Evolutionary conservation across 2,329 filamentous ascomycete species (phyloP).

Genomic region (Cordyceps cicadae): DNA sequence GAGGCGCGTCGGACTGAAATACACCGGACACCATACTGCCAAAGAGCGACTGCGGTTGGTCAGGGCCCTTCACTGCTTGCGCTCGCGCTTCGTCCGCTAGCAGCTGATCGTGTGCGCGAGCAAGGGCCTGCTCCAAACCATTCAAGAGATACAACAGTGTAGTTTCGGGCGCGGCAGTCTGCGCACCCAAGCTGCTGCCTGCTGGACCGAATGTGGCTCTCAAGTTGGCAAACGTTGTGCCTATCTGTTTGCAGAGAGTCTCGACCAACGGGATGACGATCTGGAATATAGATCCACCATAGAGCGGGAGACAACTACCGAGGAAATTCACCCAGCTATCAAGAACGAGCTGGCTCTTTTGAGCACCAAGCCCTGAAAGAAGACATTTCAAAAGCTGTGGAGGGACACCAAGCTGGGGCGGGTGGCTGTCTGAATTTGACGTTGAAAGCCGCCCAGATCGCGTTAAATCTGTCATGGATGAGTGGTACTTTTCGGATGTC

Average conservation of each 20-base stretch:
- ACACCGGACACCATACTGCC: constrained; percentile 91
- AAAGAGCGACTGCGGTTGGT: constrained; percentile 81
- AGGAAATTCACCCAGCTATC: constrained; percentile 91
- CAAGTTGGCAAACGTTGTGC: constrained; percentile 61
- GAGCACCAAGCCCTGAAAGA: constrained; percentile 68
- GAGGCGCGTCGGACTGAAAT: constrained; percentile 68
- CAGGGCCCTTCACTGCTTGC: constrained; percentile 64
- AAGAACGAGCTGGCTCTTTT: constrained; percentile 64
- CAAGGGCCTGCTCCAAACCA: constrained; percentile 83
- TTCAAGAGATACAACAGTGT: constrained; percentile 82
- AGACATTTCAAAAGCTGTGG: constrained; percentile 74
- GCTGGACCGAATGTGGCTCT: constrained; percentile 50
- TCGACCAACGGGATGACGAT: constrained; percentile 85
- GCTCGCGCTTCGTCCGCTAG: constrained; percentile 65
- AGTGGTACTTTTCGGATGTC: constrained; percentile 37
- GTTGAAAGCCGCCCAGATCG: constrained; percentile 33
- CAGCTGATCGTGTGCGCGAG: constrained; percentile 75
- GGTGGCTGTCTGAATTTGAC: constrained; percentile 21
- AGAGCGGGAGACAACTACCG: constrained; percentile 73
- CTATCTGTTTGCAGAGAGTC: constrained; percentile 75
- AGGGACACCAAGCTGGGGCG: constrained; percentile 42
- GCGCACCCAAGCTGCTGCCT: constrained; percentile 14
- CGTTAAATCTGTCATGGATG: constrained; percentile 32
- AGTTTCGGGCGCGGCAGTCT: constrained; percentile 48
- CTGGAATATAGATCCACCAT: constrained; percentile 78